Percentiles rank a stretch among this genome's conserved stretches.
These are phyloP conservation scores for Turritis glabra DNA, from an alignment of 345 rosid species.

Conservation along the genomic window DNA sequence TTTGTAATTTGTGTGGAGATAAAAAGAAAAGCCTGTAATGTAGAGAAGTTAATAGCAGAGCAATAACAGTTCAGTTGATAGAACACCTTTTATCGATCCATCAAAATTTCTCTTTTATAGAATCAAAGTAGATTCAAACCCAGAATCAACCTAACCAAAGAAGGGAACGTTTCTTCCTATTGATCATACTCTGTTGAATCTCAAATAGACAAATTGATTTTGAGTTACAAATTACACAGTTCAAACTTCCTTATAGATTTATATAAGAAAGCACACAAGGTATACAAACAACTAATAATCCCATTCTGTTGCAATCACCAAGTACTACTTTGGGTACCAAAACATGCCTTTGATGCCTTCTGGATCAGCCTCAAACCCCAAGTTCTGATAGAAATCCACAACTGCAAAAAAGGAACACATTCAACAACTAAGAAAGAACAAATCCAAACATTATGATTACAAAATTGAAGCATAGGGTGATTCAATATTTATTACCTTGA, in stretches of 20 bases:
- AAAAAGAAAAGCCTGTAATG: constrained; percentile 16
- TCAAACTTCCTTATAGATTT: background rate
- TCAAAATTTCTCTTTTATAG: background rate
- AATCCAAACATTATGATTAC: background rate
- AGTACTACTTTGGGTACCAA: constrained; percentile 79
- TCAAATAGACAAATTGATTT: background rate
- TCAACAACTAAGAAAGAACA: constrained; percentile 15
- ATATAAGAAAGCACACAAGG: background rate
- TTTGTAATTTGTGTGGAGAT: constrained; percentile 40
- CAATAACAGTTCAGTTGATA: constrained; percentile 29
- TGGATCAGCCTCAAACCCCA: constrained; percentile 95
- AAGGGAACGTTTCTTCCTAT: background rate
- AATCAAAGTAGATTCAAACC: background rate
- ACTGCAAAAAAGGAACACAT: constrained; percentile 45
- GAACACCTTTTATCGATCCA: background rate
- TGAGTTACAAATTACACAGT: constrained; percentile 36
- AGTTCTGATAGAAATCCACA: constrained; percentile 88
- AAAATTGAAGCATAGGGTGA: background rate
- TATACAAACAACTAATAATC: constrained; percentile 20
- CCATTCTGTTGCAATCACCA: constrained; percentile 11
- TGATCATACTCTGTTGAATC: constrained; percentile 9
- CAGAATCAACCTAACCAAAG: background rate
- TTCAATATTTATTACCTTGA: constrained; percentile 53
- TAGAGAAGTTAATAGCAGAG: constrained; percentile 39
- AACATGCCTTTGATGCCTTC: constrained; percentile 99